phyloP scores from a whole-genome alignment of 768 basidiomycete genomes.

The Tricholoma hemisulphureum region DNA sequence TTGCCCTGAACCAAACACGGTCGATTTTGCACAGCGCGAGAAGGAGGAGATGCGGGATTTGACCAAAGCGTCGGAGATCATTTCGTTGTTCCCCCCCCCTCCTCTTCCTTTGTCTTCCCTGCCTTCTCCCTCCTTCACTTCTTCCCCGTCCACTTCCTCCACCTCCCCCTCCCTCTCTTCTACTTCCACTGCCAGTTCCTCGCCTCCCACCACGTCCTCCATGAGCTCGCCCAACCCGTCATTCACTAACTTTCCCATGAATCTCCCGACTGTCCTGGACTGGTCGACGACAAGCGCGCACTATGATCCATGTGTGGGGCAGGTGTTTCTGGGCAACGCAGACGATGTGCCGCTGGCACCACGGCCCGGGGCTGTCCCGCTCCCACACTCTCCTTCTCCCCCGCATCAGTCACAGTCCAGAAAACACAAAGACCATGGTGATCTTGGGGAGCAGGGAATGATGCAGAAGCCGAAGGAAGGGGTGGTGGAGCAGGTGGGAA shows the following conservation, averaged over 20 bases:
- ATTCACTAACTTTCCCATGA: too few species aligned
- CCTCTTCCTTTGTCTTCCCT: neutral
- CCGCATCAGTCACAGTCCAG: too few species aligned
- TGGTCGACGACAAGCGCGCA: conserved; percentile 36
- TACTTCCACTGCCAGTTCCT: too few species aligned
- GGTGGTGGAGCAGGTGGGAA: neutral
- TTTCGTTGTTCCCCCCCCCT: conserved; percentile 39
- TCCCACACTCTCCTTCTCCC: conserved; percentile 18
- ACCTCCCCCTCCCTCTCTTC: neutral
- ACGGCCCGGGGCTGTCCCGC: conserved; percentile 26
- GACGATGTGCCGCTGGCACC: conserved; percentile 66
- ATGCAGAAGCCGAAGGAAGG: conserved; percentile 1
- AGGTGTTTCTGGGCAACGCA: conserved; percentile 80
- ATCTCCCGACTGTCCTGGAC: too few species aligned
- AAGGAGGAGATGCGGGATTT: conserved; percentile 88
- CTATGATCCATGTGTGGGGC: conserved; percentile 60
- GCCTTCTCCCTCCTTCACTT: neutral
- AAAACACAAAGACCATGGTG: too few species aligned
- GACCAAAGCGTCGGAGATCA: conserved; percentile 79
- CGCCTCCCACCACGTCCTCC: neutral
- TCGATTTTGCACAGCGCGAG: conserved; percentile 82
- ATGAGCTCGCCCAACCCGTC: neutral
- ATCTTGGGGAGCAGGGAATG: conserved; percentile 4
- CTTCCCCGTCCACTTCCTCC: neutral
- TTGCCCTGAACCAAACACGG: conserved; percentile 55